A percentile compares a stretch with the other conserved stretches of the same genome.
Evolutionary conservation across 2,329 filamentous ascomycete species (phyloP).

Genomic region (Aspergillus tamarii): DNA sequence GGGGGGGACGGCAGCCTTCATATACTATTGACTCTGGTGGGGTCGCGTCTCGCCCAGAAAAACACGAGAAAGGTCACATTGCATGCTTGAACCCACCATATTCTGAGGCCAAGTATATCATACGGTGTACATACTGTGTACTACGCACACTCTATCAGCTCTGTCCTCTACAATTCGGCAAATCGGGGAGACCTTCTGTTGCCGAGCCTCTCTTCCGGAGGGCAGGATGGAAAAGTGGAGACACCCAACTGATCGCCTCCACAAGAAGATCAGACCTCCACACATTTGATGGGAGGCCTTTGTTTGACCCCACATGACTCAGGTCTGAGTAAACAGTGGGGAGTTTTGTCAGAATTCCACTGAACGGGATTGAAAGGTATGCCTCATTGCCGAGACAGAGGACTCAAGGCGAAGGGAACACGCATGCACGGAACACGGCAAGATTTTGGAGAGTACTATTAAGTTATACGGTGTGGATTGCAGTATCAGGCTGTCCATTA

Average conservation of each 20-base stretch:
- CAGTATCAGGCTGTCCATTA: too few species aligned
- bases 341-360: background rate
- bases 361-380: background rate
- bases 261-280: background rate
- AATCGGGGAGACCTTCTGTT: conserved; percentile 23
- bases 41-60: background rate
- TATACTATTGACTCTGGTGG: conserved; percentile 5
- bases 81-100: background rate
- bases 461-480: too few species aligned
- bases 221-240: conserved; percentile 13
- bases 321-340: conserved; percentile 35
- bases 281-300: background rate
- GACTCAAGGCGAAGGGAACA: background rate
- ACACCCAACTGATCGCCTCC: background rate
- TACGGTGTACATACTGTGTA: background rate
- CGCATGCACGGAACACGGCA: too few species aligned
- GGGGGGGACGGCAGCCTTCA: background rate
- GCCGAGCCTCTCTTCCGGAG: conserved; percentile 22
- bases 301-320: conserved; percentile 36
- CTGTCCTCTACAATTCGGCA: conserved; percentile 27
- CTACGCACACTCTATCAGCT: background rate
- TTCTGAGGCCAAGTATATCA: background rate
- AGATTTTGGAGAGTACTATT: too few species aligned
- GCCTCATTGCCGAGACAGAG: background rate
- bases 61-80: background rate